These are phyloP conservation scores for Posidonia oceanica DNA, from an alignment of 116 monocot species.

Conservation along the genomic window DNA sequence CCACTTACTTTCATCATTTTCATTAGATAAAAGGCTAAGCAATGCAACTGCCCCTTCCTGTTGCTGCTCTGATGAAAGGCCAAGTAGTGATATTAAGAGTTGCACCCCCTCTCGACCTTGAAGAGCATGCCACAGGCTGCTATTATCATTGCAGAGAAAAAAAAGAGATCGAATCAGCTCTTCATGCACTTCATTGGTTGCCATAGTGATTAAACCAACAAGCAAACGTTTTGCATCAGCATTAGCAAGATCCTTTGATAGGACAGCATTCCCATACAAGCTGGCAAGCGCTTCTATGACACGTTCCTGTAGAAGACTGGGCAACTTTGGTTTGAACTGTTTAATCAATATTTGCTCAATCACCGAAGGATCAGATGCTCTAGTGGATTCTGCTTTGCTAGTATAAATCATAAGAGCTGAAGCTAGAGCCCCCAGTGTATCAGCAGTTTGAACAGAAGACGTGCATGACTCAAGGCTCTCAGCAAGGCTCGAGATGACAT, in stretches of 20 bases:
- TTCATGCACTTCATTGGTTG: conserved; percentile 70
- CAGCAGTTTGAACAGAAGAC: conserved; percentile 77
- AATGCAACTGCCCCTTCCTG: conserved; percentile 93
- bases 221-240: conserved; percentile 88
- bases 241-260: conserved; percentile 50
- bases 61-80: conserved; percentile 97
- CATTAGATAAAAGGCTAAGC: conserved; percentile 77
- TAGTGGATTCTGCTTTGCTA: conserved; percentile 65
- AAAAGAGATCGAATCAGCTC: conserved; percentile 87
- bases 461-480: conserved; percentile 88
- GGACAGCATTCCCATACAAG: conserved; percentile 78
- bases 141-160: conserved; percentile 62
- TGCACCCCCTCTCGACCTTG: conserved; percentile 94
- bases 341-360: conserved; percentile 80
- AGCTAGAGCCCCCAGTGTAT: conserved; percentile 92
- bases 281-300: conserved; percentile 90
- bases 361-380: conserved; percentile 57
- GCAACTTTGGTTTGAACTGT: conserved; percentile 59
- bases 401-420: conserved; percentile 99
- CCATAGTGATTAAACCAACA: conserved; percentile 92
- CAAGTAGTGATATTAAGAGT: conserved; percentile 89
- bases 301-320: conserved; percentile 79
- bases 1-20: conserved; percentile 99
- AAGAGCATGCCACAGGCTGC: conserved; percentile 75
- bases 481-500: conserved; percentile 92